Evolutionary conservation across 2,329 filamentous ascomycete genomes (phyloP).

Genomic region (Aspergillus sojae): DNA sequence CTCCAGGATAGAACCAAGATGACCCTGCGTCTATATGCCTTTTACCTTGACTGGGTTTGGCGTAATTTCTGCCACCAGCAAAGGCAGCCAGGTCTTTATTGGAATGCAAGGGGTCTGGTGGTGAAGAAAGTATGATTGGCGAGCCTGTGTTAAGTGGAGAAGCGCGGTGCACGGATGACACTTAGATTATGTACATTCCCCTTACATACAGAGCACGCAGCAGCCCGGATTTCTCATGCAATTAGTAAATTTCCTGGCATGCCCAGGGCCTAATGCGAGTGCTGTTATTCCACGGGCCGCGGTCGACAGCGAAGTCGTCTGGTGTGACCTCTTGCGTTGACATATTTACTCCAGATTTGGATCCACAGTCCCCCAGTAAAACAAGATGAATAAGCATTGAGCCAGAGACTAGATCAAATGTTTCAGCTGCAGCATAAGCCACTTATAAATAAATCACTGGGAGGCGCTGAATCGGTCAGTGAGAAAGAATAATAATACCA

Average conservation of each 20-base stretch:
- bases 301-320: background rate
- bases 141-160: background rate
- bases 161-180: background rate
- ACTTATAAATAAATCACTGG: background rate
- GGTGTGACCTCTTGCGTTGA: background rate
- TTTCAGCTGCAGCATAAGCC: background rate
- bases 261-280: no score
- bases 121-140: background rate
- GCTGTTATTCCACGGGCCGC: no score
- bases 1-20: fast-evolving
- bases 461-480: background rate
- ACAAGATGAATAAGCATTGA: background rate
- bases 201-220: no score
- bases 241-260: background rate
- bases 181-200: background rate
- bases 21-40: background rate
- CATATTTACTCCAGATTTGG: background rate
- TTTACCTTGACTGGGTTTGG: background rate
- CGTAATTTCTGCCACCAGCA: background rate
- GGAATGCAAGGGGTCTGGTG: background rate
- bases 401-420: background rate
- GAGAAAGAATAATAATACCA: background rate
- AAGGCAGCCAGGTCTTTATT: background rate
- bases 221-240: no score
- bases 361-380: background rate